Evolutionary conservation across 164 flowering plant species (phyloP).

Genomic region (Vitis vinifera): ASM3070453v1 NC_081819.1:16212001-16212500

Average conservation of each 20-base stretch:
- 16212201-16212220: conserved; percentile 69
- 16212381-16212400: background rate
- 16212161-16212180: conserved; percentile 70
- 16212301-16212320: too few relatives aligned
- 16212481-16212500: too few relatives aligned
- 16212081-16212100: too few relatives aligned
- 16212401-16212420: background rate
- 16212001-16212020: too few relatives aligned
- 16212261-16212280: background rate
- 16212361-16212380: background rate
- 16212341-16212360: background rate
- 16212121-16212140: background rate
- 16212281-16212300: background rate
- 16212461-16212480: too few relatives aligned
- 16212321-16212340: background rate
- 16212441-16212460: too few relatives aligned
- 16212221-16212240: conserved; percentile 66
- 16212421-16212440: too few relatives aligned
- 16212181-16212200: conserved; percentile 78
- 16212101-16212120: too few relatives aligned
- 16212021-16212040: too few relatives aligned
- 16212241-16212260: conserved; percentile 30
- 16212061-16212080: too few relatives aligned
- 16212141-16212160: conserved; percentile 35
- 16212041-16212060: too few relatives aligned